Evolutionary conservation across 352 stramenopile genomes (phyloP).

Genomic region (Phytophthora sansomeana): DNA sequence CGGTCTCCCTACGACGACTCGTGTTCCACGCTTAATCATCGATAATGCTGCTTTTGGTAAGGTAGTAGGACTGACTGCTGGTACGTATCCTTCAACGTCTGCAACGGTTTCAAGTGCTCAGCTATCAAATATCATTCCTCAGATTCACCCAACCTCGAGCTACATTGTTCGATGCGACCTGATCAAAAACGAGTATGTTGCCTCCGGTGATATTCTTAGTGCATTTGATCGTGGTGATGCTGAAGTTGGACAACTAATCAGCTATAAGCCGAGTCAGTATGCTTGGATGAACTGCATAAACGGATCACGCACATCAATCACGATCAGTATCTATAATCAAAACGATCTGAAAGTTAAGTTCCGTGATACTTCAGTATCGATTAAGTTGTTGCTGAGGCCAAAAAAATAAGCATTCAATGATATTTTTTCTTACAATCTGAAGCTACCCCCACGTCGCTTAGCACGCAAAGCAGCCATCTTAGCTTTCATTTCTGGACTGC

Average conservation of each 20-base stretch:
- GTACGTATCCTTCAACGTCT: conserved; percentile 11
- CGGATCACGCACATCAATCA: conserved; percentile 7
- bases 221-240: conserved; percentile 1
- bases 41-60: conserved; percentile 17
- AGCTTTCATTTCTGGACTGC: conserved; percentile 5
- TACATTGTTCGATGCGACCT: too few relatives aligned
- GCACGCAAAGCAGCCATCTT: conserved; percentile 11
- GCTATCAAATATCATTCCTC: neutral
- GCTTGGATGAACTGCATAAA: conserved; percentile 15
- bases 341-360: neutral
- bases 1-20: conserved; percentile 5
- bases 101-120: conserved; percentile 1
- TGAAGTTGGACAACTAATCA: conserved; percentile 9
- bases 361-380: conserved; percentile 8
- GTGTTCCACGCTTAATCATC: conserved; percentile 20
- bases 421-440: conserved; percentile 3
- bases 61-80: conserved; percentile 8
- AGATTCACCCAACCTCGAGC: too few relatives aligned
- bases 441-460: too few relatives aligned
- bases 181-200: neutral
- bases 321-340: conserved; percentile 14
- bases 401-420: neutral
- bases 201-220: neutral
- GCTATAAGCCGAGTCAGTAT: conserved; percentile 13
- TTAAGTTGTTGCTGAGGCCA: conserved; percentile 14